phyloP scores from a whole-genome alignment of 306 rosid genomes.

The Datisca glomerata region DNA sequence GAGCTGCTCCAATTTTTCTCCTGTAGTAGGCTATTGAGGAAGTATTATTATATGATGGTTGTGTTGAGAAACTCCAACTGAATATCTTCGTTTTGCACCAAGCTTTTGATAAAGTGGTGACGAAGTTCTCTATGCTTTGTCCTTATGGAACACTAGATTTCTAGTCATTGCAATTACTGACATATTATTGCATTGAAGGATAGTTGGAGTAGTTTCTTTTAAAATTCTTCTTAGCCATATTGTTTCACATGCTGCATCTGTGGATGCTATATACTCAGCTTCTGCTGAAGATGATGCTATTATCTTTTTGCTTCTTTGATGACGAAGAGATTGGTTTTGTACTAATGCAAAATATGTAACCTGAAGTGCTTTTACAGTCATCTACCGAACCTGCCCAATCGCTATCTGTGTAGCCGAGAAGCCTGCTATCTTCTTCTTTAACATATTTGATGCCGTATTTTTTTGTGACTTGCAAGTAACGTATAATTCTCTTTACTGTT shows the following conservation, averaged over 20 bases:
- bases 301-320: background rate
- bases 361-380: background rate
- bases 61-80: background rate
- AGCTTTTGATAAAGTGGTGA: background rate
- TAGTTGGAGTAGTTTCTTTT: background rate
- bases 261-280: background rate
- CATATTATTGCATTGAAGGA: too few relatives aligned
- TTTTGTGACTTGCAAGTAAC: background rate
- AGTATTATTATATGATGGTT: too few relatives aligned
- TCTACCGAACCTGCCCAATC: background rate
- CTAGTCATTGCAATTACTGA: background rate
- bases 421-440: background rate
- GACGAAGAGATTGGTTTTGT: background rate
- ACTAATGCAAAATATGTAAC: background rate
- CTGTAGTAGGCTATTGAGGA: too few relatives aligned
- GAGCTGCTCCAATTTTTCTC: too few relatives aligned
- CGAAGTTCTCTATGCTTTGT: background rate
- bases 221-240: background rate
- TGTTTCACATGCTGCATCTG: background rate
- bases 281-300: background rate
- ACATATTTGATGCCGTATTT: background rate
- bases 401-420: background rate
- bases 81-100: background rate
- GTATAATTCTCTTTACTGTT: background rate
- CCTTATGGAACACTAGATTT: background rate